Evolutionary conservation across 2,329 filamentous ascomycete species (phyloP).

Genomic region (Septoria linicola): DNA sequence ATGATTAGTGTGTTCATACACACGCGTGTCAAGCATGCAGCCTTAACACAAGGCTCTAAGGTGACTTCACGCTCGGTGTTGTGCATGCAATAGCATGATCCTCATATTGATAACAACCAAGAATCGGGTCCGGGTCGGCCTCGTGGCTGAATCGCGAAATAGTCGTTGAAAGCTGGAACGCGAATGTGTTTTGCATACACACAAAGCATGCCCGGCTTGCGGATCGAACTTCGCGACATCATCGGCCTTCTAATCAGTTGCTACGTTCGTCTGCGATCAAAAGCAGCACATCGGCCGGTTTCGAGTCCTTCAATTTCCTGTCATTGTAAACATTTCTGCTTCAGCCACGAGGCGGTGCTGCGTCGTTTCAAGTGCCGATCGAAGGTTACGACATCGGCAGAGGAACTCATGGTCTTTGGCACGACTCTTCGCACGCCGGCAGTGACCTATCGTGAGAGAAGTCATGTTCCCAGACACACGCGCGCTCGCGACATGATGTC

Average conservation of each 20-base stretch:
- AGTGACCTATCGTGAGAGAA: not conserved
- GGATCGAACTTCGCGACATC: not conserved
- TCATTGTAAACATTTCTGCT: not conserved
- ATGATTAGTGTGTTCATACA: constrained; percentile 11
- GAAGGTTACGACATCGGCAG: not conserved
- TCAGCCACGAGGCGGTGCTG: constrained; percentile 11
- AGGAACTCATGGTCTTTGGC: not conserved
- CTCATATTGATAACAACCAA: constrained; percentile 16
- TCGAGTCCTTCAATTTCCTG: constrained; percentile 1
- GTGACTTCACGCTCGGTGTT: not conserved
- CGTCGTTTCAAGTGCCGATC: constrained; percentile 9
- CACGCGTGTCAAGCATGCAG: constrained; percentile 17
- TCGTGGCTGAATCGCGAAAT: constrained; percentile 10
- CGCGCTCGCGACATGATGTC: not conserved
- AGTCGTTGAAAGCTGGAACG: constrained; percentile 12
- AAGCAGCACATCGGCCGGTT: not conserved
- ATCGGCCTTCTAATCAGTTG: not conserved
- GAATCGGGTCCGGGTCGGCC: constrained; percentile 3
- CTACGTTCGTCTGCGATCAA: constrained; percentile 8
- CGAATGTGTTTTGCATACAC: constrained; percentile 9
- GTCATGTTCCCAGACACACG: not conserved
- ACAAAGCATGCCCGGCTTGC: constrained; percentile 2
- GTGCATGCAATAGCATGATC: constrained; percentile 19
- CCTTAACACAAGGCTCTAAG: constrained; percentile 4
- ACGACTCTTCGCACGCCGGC: not conserved